Evolutionary conservation across 148 eudicot species (phyloP).

Genomic region (Arctostaphylos glauca): DNA sequence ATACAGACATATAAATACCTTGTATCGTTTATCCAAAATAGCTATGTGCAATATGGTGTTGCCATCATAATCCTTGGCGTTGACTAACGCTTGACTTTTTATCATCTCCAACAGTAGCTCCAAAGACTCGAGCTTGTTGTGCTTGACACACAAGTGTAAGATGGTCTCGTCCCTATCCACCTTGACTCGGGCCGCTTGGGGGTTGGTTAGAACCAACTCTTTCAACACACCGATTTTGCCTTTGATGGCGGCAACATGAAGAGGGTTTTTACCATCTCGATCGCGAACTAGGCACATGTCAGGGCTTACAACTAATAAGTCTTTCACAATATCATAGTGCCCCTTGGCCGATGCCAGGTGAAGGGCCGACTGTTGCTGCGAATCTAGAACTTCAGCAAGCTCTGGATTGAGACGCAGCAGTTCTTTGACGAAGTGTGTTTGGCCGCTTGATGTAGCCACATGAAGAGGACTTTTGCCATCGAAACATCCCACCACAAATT

Average conservation of each 20-base stretch:
- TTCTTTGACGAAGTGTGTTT: background rate
- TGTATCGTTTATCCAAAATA: conserved; percentile 18
- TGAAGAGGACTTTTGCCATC: background rate
- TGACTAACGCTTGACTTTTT: background rate
- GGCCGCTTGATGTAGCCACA: background rate
- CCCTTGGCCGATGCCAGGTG: conserved; percentile 36
- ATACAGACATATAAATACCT: conserved; percentile 8
- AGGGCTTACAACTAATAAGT: conserved; percentile 3
- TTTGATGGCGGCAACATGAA: conserved; percentile 34
- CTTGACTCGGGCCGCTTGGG: conserved; percentile 21
- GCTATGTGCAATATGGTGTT: conserved; percentile 36
- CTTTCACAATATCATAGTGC: conserved; percentile 23
- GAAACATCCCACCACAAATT: background rate
- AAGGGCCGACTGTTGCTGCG: conserved; percentile 22
- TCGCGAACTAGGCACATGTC: conserved; percentile 35
- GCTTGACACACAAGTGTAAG: conserved; percentile 36
- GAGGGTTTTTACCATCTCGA: conserved; percentile 32
- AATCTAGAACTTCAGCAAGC: background rate
- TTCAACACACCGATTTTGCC: conserved; percentile 23
- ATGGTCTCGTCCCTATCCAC: conserved; percentile 20
- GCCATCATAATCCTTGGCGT: conserved; percentile 23
- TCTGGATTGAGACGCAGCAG: background rate
- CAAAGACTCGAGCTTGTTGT: conserved; percentile 6
- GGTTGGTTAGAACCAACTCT: conserved; percentile 19
- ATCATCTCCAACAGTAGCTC: conserved; percentile 4